Evolutionary conservation across 495 filamentous ascomycete genomes (phyloP).

Genomic region (Aspergillus saccharolyticus): DNA sequence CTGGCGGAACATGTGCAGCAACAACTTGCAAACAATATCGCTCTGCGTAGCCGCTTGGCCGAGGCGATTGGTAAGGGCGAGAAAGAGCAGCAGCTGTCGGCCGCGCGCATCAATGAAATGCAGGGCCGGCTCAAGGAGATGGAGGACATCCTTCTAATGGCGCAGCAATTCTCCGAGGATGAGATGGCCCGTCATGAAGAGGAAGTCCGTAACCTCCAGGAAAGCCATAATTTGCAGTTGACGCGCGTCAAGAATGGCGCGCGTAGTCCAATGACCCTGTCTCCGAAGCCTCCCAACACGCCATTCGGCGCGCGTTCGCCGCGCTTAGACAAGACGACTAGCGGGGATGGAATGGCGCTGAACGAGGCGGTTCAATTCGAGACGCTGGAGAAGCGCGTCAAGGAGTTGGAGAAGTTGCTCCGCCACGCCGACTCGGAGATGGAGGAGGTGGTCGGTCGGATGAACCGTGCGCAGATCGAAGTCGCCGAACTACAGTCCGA

Average conservation of each 20-base stretch:
- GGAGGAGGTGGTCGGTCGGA: conserved; percentile 85
- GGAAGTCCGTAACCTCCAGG: conserved; percentile 67
- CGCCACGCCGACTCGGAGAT: conserved; percentile 84
- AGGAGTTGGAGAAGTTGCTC: conserved; percentile 78
- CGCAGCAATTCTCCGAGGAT: conserved; percentile 85
- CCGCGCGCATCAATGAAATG: conserved; percentile 73
- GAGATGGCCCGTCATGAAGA: conserved; percentile 78
- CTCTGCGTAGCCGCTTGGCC: conserved; percentile 73
- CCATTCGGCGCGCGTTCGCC: conserved; percentile 58
- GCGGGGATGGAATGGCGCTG: conserved; percentile 49
- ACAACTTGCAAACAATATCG: conserved; percentile 71
- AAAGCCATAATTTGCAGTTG: conserved; percentile 72
- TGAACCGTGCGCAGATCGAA: conserved; percentile 93
- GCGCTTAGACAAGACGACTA: conserved; percentile 54
- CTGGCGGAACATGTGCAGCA: conserved; percentile 69
- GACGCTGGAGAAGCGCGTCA: conserved; percentile 63
- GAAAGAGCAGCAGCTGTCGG: conserved; percentile 71
- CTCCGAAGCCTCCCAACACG: conserved; percentile 52
- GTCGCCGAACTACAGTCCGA: conserved; percentile 88
- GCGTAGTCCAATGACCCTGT: conserved; percentile 38
- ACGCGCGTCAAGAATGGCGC: conserved; percentile 62
- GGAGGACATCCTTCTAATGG: conserved; percentile 77
- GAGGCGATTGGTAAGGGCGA: conserved; percentile 84
- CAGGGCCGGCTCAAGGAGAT: conserved; percentile 71
- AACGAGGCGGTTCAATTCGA: conserved; percentile 67